Conservation (phyloP, 2,329 filamentous ascomycete species). For the Monilinia polystroma region DNA sequence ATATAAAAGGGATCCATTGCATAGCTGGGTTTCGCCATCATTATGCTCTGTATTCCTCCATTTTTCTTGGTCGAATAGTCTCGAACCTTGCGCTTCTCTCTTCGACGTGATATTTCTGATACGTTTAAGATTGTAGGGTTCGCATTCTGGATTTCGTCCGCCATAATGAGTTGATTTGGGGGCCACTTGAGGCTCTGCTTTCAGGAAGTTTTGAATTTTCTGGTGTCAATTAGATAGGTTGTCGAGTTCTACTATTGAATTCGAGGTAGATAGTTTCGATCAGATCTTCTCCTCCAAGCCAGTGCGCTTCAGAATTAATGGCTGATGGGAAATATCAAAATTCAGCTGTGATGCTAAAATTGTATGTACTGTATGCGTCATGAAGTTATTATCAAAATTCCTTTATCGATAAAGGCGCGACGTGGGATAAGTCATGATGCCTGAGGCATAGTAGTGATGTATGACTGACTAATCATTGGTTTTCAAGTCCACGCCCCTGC, state of each 20-base stretch:
- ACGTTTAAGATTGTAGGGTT: conserved; percentile 91
- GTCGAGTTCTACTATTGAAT: background rate
- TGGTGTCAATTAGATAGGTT: background rate
- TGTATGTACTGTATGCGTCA: background rate
- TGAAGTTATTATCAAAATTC: background rate
- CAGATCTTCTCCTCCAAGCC: background rate
- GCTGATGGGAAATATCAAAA: background rate
- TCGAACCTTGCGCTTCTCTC: conserved; percentile 52
- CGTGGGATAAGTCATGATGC: background rate
- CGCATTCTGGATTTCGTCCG: conserved; percentile 61
- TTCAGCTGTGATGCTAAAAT: background rate
- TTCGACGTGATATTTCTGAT: conserved; percentile 82
- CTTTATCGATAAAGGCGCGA: conserved; percentile 18
- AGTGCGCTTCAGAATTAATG: background rate
- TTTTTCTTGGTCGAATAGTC: conserved; percentile 43
- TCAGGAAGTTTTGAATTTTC: background rate
- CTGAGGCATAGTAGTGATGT: background rate
- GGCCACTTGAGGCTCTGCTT: conserved; percentile 6
- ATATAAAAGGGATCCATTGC: conserved; percentile 41
- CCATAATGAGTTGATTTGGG: conserved; percentile 7
- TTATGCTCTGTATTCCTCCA: conserved; percentile 34
- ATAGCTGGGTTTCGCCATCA: conserved; percentile 37
- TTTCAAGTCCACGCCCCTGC: background rate
- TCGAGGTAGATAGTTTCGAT: background rate
- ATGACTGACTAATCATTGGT: conserved; percentile 12